Evolutionary conservation across 352 stramenopile species (phyloP), one percentile per base, ranked within the genome.

Genomic region (Pythium phragmiticola): DNA sequence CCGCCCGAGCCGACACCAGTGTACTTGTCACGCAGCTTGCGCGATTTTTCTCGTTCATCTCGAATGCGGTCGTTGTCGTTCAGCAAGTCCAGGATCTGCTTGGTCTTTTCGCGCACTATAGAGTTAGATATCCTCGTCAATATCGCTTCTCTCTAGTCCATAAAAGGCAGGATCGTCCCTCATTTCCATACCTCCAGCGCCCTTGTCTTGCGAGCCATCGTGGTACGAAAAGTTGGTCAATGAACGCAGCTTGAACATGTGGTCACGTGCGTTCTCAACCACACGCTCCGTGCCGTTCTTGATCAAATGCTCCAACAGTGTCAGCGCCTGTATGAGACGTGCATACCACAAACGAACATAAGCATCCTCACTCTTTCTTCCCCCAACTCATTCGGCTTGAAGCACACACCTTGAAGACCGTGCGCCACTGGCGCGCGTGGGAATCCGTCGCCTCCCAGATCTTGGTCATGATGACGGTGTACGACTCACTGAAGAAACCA

Each of bases 261-360:
- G 94, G 67, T 98, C 89, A 13, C 92, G 81, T 11, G 92, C 89
- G 74, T 99, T 98, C 68, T 99, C 97, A 28, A 99, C 96, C 41
- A 98, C 97, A 33, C 96, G 88, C 75, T 99, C 97, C 33, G 90
- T 96, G 39, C 97, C 97, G 70, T 99, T 99, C 78, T 99, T 99
- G 62, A 99, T 82, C 43, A 99, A 78, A 73, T 99, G 95, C 46
- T 99, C 97, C 50, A 99, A 66, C 52, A 99, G 75, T 55, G 88
- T 98, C 23, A 96, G 64, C 30, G 84, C 84, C 76, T 88, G 42
- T 30, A 56, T 4, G 11, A 21, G 21, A 21, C 21, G 21, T 0
- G 21, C 17, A 53, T 48, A 49, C 77, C 50, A 63, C 47, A 41
- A 7, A 48, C 9, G 8, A 17, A 48, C 12, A 26, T 23, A 55